A percentile compares a stretch with the other conserved stretches of the same genome.
Evolutionary conservation across 176 grass and related monocot species (phyloP).

Genomic region (Typha latifolia): DNA sequence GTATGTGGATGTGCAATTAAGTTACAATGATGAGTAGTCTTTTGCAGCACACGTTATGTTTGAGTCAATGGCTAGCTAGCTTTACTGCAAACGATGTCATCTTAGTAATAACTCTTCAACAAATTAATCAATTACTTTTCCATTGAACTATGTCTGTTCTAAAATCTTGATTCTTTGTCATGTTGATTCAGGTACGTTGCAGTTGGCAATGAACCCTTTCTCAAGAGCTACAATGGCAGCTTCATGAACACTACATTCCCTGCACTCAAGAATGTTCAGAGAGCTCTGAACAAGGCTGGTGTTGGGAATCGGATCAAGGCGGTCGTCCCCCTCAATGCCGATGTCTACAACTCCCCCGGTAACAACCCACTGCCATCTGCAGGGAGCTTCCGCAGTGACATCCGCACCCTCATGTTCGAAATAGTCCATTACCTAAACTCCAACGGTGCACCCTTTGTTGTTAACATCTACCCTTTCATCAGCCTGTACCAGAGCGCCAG

Average conservation of each 20-base stretch:
- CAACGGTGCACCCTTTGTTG: conserved; percentile 63
- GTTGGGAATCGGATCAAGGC: conserved; percentile 49
- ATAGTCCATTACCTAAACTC: conserved; percentile 67
- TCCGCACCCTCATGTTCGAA: conserved; percentile 48
- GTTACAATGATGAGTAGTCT: neutral
- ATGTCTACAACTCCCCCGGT: conserved; percentile 64
- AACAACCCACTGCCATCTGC: conserved; percentile 67
- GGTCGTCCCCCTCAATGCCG: conserved; percentile 64
- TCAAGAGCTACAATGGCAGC: conserved; percentile 56
- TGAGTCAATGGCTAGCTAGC: too few species aligned
- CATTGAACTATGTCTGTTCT: neutral
- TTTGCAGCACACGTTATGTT: too few species aligned
- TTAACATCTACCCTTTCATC: conserved; percentile 81
- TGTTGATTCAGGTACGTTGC: conserved; percentile 64
- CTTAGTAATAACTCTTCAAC: neutral
- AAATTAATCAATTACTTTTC: conserved; percentile 8
- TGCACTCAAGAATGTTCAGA: conserved; percentile 68
- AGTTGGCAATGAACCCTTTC: conserved; percentile 85
- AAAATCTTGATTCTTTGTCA: conserved; percentile 1
- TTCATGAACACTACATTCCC: conserved; percentile 70
- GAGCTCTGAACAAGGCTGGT: conserved; percentile 53
- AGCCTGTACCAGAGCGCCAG: conserved; percentile 65
- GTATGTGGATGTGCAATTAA: neutral
- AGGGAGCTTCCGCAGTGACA: conserved; percentile 63
- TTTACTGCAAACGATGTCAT: neutral